A percentile compares a stretch with the other conserved stretches of the same genome.
Evolutionary conservation across 2,329 filamentous ascomycete genomes (phyloP).

Genomic region (Fusarium palustre): DNA sequence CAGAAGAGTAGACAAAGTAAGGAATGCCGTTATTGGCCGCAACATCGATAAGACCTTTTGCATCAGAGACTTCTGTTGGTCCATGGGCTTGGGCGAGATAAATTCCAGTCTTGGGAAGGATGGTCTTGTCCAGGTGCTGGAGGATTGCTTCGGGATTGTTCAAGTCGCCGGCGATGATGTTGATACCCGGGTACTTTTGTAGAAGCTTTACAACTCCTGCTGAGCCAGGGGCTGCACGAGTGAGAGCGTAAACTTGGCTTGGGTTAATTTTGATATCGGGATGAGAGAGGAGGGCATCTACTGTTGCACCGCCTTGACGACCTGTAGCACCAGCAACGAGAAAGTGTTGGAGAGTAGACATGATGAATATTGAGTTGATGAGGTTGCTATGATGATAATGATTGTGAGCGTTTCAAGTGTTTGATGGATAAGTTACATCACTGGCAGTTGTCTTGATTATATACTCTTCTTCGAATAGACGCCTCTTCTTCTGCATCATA

Average conservation of each 20-base stretch:
- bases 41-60: conserved; percentile 64
- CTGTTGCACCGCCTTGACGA: conserved; percentile 48
- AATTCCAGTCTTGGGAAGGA: conserved; percentile 30
- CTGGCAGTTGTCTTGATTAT: not conserved
- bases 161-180: conserved; percentile 67
- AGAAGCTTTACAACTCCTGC: conserved; percentile 53
- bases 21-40: conserved; percentile 61
- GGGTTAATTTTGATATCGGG: conserved; percentile 57
- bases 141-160: conserved; percentile 63
- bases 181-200: conserved; percentile 56
- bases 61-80: conserved; percentile 58
- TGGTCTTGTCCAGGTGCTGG: conserved; percentile 29
- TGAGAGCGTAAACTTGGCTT: conserved; percentile 59
- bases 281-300: conserved; percentile 45
- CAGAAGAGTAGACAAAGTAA: conserved; percentile 71
- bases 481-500: not conserved
- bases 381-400: not conserved
- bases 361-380: not conserved
- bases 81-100: conserved; percentile 50
- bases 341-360: conserved; percentile 27
- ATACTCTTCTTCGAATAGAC: not conserved
- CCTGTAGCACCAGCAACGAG: conserved; percentile 49
- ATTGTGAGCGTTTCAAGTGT: not conserved
- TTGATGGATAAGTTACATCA: not conserved
- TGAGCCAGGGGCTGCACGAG: conserved; percentile 60